These are phyloP conservation scores for Apiospora malaysiana DNA, from an alignment of 2,329 filamentous ascomycete species.

Conservation along the genomic window DNA sequence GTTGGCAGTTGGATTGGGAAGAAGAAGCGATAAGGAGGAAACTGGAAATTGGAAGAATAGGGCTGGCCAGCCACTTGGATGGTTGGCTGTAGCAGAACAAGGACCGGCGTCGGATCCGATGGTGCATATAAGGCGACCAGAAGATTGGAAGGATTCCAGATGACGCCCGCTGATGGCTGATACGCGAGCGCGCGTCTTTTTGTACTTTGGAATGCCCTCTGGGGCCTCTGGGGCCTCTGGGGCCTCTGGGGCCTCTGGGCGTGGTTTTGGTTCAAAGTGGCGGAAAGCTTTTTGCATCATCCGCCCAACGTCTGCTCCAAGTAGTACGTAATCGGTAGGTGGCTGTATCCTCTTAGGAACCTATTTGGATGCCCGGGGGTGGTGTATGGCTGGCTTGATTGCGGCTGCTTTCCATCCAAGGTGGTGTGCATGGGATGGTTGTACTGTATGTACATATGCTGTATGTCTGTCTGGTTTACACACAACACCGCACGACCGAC, in stretches of 20 bases:
- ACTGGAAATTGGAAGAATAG: not conserved
- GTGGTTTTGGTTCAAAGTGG: not conserved
- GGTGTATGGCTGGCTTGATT: not conserved
- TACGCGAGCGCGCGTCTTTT: conserved; percentile 3
- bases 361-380: not conserved
- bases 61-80: not conserved
- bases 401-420: not conserved
- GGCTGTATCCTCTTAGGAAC: not conserved
- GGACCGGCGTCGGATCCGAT: not conserved
- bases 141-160: conserved; percentile 18
- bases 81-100: not conserved
- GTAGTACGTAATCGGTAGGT: conserved; percentile 7
- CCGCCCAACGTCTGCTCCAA: not conserved
- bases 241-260: too few relatives aligned
- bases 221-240: too few relatives aligned
- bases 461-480: conserved; percentile 6
- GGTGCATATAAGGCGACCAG: not conserved
- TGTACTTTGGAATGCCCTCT: not conserved
- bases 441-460: too few relatives aligned
- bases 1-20: not conserved
- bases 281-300: conserved; percentile 14
- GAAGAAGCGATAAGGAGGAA: not conserved
- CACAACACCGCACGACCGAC: not conserved
- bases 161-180: not conserved
- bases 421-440: not conserved